Base-by-base conservation (phyloP, 2,329 filamentous ascomycete genomes). In the Epichloe baconii region DNA sequence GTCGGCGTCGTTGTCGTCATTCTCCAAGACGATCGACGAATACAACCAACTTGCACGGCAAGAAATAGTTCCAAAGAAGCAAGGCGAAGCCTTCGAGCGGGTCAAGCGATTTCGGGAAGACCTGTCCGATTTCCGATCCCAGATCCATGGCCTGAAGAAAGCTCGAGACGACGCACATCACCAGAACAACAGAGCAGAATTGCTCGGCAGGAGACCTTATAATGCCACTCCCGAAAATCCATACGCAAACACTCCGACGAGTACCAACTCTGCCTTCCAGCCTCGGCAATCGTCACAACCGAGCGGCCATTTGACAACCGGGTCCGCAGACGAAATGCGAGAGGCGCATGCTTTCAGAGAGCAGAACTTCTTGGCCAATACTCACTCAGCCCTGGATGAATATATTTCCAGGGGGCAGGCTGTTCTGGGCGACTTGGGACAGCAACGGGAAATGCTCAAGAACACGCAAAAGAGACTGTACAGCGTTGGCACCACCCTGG, bases 391-490 rank as follows among this genome's bases (percentile, higher is more conserved):
- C 49, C 76, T 98, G 1, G 93, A 98, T 64, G 91, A 97, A 58
- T 98, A 95, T 64, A 79, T 98, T 52, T 90, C 94, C 46, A 77
- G 91, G 2, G 93, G 93, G 0, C 82, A 95, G 63, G 88, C 89
- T 1, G 93, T 98, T 38, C 75, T 97, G 31, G 86, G 86, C 6
- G 90, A 97, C 68, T 68, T 98, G 51, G 85, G 87, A 3, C 79
- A 93, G 62, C 93, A 98, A 72, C 79, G 88, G 50, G 91, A 97
- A 65, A 90, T 96, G 72, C 75, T 98, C 56, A 98, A 98, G 73
- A 87, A 85, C 48, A 97, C 93, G 21, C 93, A 98, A 69, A 85
- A 85, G 66, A 82, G 83, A 64, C 74, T 98, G 47, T 97, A 97
- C 64, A 91, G 81, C 59, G 89, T 96, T 19, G 93, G 88, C 6